Percentiles rank a stretch among this genome's conserved stretches.
phyloP scores from a whole-genome alignment of 2,329 filamentous ascomycete species.

The Fusarium concolor region DNA sequence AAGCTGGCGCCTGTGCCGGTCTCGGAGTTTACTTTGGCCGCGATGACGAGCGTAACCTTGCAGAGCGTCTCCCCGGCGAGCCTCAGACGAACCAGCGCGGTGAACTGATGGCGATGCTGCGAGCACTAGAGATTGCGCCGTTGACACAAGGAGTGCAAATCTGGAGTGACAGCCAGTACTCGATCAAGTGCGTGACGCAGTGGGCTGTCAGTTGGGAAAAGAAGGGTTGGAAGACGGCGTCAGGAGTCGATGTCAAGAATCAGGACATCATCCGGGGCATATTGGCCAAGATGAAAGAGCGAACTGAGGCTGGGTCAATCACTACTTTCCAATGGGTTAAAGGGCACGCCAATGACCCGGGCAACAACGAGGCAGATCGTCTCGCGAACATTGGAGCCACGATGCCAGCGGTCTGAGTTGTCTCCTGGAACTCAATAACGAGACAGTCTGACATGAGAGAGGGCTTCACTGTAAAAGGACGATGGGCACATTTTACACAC shows the following conservation, averaged over 20 bases:
- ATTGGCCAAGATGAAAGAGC: conserved; percentile 75
- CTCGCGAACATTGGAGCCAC: conserved; percentile 70
- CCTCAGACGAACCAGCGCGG: conserved; percentile 95
- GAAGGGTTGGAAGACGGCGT: conserved; percentile 81
- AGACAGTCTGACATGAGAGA: neutral
- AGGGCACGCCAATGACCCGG: conserved; percentile 78
- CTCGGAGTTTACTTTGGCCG: conserved; percentile 73
- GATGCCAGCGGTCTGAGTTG: conserved; percentile 36
- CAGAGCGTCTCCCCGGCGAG: conserved; percentile 78
- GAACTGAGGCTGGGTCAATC: conserved; percentile 67
- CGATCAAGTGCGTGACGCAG: conserved; percentile 86
- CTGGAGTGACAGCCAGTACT: conserved; percentile 89
- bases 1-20: conserved; percentile 65
- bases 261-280: conserved; percentile 83
- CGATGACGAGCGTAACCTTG: conserved; percentile 71
- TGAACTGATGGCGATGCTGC: conserved; percentile 89
- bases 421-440: neutral
- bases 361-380: conserved; percentile 84
- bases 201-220: conserved; percentile 85
- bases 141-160: conserved; percentile 77
- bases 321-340: conserved; percentile 91
- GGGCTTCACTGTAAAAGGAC: too few species aligned
- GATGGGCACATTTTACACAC: neutral
- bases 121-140: conserved; percentile 82
- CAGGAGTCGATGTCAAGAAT: conserved; percentile 82